Conservation (phyloP, 2,329 filamentous ascomycete genomes). For the Chaetomiaceae sp. region DNA sequence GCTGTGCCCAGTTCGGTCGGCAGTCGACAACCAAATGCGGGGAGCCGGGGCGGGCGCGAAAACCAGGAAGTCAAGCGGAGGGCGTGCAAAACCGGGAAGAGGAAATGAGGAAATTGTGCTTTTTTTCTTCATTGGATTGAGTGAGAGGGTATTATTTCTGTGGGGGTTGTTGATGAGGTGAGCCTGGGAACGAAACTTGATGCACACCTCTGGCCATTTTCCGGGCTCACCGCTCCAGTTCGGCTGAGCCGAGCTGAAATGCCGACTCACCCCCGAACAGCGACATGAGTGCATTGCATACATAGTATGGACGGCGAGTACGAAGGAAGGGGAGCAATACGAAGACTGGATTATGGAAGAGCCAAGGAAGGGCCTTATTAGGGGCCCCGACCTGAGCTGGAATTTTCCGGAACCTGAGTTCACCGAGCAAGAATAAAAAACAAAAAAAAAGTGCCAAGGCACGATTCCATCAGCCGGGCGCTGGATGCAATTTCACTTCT, state of each 20-base stretch:
- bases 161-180: too few relatives aligned
- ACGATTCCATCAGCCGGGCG: slow-evolving; percentile 1
- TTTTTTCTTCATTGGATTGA: too few relatives aligned
- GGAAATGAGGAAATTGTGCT: neutral
- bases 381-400: neutral
- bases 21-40: neutral
- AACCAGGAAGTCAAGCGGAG: neutral
- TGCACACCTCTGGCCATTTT: neutral
- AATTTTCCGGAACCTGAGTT: too few relatives aligned
- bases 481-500: slow-evolving; percentile 11
- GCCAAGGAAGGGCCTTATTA: neutral
- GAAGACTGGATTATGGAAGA: neutral
- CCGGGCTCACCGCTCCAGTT: neutral
- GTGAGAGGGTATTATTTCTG: too few relatives aligned
- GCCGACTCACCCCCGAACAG: neutral
- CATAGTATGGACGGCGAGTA: too few relatives aligned
- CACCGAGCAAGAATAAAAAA: neutral
- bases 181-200: neutral
- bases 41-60: neutral
- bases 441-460: slow-evolving; percentile 1
- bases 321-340: too few relatives aligned
- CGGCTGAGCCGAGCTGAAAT: neutral
- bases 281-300: too few relatives aligned
- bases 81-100: neutral
- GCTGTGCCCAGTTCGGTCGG: neutral